These are phyloP conservation scores for Geosmithia flava DNA, from an alignment of 2,329 filamentous ascomycete species.

Conservation along the genomic window DNA sequence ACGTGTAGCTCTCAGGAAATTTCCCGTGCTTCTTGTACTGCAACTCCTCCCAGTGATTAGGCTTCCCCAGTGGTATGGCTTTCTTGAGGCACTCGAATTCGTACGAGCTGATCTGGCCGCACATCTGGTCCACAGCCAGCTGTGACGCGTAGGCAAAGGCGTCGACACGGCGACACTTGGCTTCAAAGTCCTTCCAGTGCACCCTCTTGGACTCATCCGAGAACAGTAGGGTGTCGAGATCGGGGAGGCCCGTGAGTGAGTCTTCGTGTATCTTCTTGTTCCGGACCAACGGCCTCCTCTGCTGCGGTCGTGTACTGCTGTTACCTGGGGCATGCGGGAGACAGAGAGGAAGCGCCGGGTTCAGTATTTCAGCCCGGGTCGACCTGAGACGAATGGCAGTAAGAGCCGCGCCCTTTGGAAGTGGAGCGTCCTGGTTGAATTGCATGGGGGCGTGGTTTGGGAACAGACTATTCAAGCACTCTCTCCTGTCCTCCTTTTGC, in stretches of 20 bases:
- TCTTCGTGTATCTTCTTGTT: conserved; percentile 13
- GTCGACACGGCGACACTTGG: not conserved
- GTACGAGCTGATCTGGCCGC: no score
- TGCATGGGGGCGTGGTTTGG: conserved; percentile 9
- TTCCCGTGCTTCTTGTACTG: not conserved
- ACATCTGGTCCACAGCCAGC: not conserved
- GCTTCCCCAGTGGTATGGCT: not conserved
- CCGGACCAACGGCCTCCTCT: not conserved
- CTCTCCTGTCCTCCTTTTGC: conserved; percentile 9
- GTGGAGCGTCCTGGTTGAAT: conserved; percentile 19
- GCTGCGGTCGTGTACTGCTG: not conserved
- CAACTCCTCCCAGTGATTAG: not conserved
- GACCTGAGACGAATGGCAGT: not conserved
- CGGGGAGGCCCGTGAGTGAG: conserved; percentile 15
- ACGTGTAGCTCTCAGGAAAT: not conserved
- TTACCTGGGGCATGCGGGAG: not conserved
- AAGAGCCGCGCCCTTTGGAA: not conserved
- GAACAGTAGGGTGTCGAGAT: conserved; percentile 8
- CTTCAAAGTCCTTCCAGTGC: not conserved
- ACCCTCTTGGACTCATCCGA: not conserved
- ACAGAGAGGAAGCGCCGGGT: not conserved
- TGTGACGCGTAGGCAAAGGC: not conserved
- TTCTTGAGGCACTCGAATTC: not conserved
- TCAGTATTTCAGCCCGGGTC: not conserved
- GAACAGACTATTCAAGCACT: conserved; percentile 11